These are phyloP conservation scores for Xerophyta viscosa DNA, from an alignment of 106 monocot species.

Conservation along the genomic window DNA sequence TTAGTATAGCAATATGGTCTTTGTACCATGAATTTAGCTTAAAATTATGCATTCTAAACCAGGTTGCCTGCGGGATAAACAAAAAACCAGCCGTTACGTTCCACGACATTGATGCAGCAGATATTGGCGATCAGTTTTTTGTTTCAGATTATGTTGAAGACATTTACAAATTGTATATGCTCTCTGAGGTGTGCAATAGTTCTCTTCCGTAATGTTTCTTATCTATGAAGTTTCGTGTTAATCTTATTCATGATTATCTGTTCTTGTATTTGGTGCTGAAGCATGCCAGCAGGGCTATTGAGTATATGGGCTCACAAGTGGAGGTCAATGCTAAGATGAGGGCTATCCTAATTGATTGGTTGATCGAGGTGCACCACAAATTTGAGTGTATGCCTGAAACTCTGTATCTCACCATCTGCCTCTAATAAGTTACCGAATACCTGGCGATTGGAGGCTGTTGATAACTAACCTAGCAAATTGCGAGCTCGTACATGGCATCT, in stretches of 20 bases:
- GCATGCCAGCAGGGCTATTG: slow-evolving; percentile 15
- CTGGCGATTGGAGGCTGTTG: slow-evolving; percentile 42
- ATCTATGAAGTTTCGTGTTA: background rate
- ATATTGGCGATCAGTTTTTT: slow-evolving; percentile 37
- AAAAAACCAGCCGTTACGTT: slow-evolving; percentile 15
- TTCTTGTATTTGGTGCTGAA: background rate
- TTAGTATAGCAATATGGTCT: background rate
- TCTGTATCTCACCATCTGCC: slow-evolving; percentile 56
- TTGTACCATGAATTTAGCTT: background rate
- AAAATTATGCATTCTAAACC: background rate
- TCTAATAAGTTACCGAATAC: slow-evolving; percentile 65
- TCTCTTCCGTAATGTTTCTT: background rate
- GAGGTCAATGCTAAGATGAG: slow-evolving; percentile 72
- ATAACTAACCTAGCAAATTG: slow-evolving; percentile 28
- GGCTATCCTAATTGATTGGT: slow-evolving; percentile 60
- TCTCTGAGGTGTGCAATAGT: slow-evolving; percentile 23
- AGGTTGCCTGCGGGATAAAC: slow-evolving; percentile 41
- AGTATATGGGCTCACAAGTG: slow-evolving; percentile 50
- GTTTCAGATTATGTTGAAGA: slow-evolving; percentile 50
- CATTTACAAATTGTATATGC: slow-evolving; percentile 28
- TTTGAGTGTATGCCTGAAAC: slow-evolving; percentile 78
- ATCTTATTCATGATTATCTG: background rate
- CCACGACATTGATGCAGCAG: slow-evolving; percentile 48
- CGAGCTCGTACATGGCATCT: slow-evolving; percentile 52
- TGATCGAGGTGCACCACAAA: slow-evolving; percentile 64